Base-by-base conservation (phyloP, 2,329 filamentous ascomycete species). In the Knoxdaviesia proteae region DNA sequence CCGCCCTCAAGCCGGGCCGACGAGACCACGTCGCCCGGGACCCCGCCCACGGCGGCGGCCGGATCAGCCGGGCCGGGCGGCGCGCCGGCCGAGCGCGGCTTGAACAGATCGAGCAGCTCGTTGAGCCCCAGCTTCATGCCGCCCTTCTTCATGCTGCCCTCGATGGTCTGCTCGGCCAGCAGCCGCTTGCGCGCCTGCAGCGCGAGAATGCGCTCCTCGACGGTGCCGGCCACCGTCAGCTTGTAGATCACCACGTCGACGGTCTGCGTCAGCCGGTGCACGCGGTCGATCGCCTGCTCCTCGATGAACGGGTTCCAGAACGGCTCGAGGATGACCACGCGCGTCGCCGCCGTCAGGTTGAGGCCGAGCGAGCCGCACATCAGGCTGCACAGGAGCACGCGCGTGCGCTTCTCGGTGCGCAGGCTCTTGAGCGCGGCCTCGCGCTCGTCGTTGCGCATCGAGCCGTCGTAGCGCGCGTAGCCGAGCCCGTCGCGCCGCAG, bases 251-350 rank as follows among this genome's bases (percentile, higher is more conserved):
- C 75, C 34, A 98, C 90, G 54, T 96, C 87, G 36, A 88, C 71
- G 1, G 84, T 94, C 60, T 98, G 90, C 36, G 93, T 96, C 42
- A 98, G 78, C n/a, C 90, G 84, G 57, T 98, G 90, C 31, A 98
- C 90, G 43, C 90, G 84, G 59, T 98, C 90, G 51, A 98, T 98
- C 40, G 90, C 90, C 66, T 98, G 90, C 58, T 98, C 90, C 64
- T 98, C 90, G 34, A 98, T 84, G 54, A 98, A 98, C 72, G 86
- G 90, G 58, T 98, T 98, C 90, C 90, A 98, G 60, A 98, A 98
- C 0, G 90, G 90, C 59, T 98, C 90, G 38, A 98, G 68, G 51
- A 98, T 93, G 42, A 98, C 77, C 4, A 98, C 90, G 11, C 90
- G 73, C 47, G 81, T 90, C 7, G 90, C 90, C 0, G 87, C 90